A percentile compares a stretch with the other conserved stretches of the same genome.
Conservation (phyloP, 441 rosid species). For the Euphorbia celastroides region DNA sequence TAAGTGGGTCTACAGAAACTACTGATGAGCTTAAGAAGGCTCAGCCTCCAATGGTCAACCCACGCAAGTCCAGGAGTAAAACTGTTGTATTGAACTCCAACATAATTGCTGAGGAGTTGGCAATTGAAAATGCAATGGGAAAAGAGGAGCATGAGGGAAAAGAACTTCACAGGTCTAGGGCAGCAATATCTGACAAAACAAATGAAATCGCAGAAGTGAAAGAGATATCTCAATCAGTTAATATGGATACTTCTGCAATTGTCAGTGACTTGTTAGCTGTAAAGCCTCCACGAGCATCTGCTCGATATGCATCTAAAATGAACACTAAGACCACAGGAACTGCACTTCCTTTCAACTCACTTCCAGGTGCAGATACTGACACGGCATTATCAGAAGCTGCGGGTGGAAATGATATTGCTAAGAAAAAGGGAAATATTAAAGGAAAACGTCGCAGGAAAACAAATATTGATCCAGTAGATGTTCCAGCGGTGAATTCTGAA, state of each 20-base stretch:
- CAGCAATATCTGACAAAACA: neutral
- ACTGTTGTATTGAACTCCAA: conserved; percentile 13
- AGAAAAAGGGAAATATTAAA: conserved; percentile 4
- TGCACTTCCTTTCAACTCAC: conserved; percentile 9
- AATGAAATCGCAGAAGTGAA: conserved; percentile 15
- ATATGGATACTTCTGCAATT: conserved; percentile 7
- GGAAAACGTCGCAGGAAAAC: conserved; percentile 1
- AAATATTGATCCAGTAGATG: neutral
- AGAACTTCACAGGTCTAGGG: conserved; percentile 16
- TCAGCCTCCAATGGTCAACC: conserved; percentile 2
- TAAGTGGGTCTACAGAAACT: conserved; percentile 15
- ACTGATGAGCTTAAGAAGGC: conserved; percentile 11
- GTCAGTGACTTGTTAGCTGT: conserved; percentile 11
- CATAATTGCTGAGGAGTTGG: neutral
- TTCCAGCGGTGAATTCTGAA: conserved; percentile 2
- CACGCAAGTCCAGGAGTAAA: conserved; percentile 22
- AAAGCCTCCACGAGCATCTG: conserved; percentile 18
- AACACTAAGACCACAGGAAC: conserved; percentile 17
- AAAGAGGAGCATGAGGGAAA: neutral
- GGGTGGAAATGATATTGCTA: conserved; percentile 7
- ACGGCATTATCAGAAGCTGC: conserved; percentile 23
- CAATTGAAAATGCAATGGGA: conserved; percentile 5
- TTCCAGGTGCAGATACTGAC: conserved; percentile 13
- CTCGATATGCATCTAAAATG: conserved; percentile 19
- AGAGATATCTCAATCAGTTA: conserved; percentile 14